phyloP scores from a whole-genome alignment of 345 rosid species.

The sweet orange (Citrus sinensis) region DNA sequence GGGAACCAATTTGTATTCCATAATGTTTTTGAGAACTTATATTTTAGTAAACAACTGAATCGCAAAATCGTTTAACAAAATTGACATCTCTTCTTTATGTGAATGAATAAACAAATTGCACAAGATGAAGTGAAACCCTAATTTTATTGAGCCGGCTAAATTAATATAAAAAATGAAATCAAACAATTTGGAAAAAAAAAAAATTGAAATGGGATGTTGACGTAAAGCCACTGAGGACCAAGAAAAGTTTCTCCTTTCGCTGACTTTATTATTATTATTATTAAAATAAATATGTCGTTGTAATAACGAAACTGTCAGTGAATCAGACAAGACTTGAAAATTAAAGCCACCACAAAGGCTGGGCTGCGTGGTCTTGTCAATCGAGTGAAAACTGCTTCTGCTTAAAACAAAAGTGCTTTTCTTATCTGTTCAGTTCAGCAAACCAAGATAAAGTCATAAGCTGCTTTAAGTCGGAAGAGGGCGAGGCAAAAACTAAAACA shows the following conservation, averaged over 20 bases:
- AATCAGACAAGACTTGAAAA: background rate
- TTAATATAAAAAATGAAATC: background rate
- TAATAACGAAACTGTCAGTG: conserved; percentile 6
- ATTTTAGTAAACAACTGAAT: background rate
- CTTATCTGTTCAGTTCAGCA: too few relatives aligned
- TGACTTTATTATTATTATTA: background rate
- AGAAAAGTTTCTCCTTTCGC: background rate
- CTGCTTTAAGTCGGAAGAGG: too few relatives aligned
- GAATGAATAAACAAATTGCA: background rate
- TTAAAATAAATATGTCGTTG: background rate
- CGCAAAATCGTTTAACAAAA: background rate
- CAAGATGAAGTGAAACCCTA: background rate
- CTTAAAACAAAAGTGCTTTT: background rate
- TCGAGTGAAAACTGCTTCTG: background rate
- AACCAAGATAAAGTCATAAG: too few relatives aligned
- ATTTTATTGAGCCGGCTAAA: background rate
- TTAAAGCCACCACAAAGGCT: background rate
- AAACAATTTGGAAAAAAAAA: too few relatives aligned
- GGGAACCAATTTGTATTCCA: background rate
- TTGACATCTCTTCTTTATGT: background rate
- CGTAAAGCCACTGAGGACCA: too few relatives aligned
- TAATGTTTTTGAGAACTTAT: background rate
- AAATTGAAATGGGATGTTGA: background rate
- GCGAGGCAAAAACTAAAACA: too few relatives aligned
- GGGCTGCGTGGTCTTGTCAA: background rate